Percentiles rank a stretch among this genome's conserved stretches.
Evolutionary conservation across 2,329 filamentous ascomycete genomes (phyloP).

Genomic region (Monilinia fructicola): DNA sequence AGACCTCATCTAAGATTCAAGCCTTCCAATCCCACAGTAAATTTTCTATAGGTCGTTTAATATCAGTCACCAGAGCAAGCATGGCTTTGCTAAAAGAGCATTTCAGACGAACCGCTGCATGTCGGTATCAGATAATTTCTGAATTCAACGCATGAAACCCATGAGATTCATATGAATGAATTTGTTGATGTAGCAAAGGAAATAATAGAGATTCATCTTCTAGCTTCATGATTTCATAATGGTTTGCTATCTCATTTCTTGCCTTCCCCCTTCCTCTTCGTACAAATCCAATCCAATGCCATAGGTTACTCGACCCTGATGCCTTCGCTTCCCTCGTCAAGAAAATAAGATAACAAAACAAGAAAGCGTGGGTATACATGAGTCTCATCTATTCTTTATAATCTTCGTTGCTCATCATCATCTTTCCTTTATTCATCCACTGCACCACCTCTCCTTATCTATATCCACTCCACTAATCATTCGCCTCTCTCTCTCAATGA

Average conservation of each 20-base stretch:
- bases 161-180: no score
- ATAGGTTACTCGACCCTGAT: background rate
- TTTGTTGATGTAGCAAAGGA: background rate
- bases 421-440: slow-evolving; percentile 21
- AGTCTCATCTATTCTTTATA: slow-evolving; percentile 24
- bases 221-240: slow-evolving; percentile 5
- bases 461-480: background rate
- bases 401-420: slow-evolving; percentile 17
- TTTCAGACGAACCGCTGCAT: no score
- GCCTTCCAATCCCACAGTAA: no score
- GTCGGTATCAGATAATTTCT: no score
- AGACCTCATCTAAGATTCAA: no score
- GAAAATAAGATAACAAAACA: slow-evolving; percentile 9
- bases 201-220: background rate
- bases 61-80: no score
- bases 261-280: background rate
- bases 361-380: slow-evolving; percentile 24
- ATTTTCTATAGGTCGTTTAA: no score
- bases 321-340: slow-evolving; percentile 13
- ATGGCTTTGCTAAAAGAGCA: no score
- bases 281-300: slow-evolving; percentile 8
- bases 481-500: background rate
- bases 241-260: slow-evolving; percentile 2
- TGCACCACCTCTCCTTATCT: slow-evolving; percentile 14
- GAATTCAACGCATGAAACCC: no score